Conservation (phyloP, 768 basidiomycete species). For the Lentinula guzmanii region DNA sequence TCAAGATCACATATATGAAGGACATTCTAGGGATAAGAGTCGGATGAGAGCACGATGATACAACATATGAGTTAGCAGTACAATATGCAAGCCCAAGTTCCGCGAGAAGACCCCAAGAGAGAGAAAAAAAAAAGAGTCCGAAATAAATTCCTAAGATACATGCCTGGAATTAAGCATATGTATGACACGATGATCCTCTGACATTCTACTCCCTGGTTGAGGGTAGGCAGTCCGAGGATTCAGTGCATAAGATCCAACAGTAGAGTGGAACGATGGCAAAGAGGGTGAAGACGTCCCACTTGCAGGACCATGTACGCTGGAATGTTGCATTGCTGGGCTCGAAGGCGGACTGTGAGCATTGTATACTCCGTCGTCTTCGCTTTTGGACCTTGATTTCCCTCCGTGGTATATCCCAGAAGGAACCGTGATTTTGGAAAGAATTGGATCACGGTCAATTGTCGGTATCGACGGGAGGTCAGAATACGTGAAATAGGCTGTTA, state of each 20-base stretch:
- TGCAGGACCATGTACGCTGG: conserved; percentile 5
- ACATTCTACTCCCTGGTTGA: conserved; percentile 20
- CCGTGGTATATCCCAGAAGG: conserved; percentile 42
- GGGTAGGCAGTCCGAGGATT: conserved; percentile 20
- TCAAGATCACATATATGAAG: background rate
- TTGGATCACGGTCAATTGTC: conserved; percentile 39
- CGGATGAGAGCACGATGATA: background rate
- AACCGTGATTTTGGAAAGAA: conserved; percentile 36
- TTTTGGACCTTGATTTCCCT: conserved; percentile 35
- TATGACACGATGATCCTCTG: conserved; percentile 59
- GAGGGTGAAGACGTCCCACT: conserved; percentile 11
- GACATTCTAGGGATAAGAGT: background rate
- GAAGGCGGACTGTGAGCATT: background rate
- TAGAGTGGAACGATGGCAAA: conserved; percentile 36
- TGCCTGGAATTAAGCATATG: conserved; percentile 48
- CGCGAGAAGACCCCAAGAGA: background rate
- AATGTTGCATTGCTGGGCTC: conserved; percentile 7
- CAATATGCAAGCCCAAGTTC: background rate
- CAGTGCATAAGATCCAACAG: conserved; percentile 23
- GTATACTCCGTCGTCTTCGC: conserved; percentile 23
- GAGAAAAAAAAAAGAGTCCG: background rate
- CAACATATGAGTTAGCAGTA: background rate
- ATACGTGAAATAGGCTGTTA: conserved; percentile 53
- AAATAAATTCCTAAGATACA: conserved; percentile 8
- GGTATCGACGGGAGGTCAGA: conserved; percentile 40